phyloP scores from a whole-genome alignment of 768 basidiomycete genomes.

The Tricholoma terreum region DNA sequence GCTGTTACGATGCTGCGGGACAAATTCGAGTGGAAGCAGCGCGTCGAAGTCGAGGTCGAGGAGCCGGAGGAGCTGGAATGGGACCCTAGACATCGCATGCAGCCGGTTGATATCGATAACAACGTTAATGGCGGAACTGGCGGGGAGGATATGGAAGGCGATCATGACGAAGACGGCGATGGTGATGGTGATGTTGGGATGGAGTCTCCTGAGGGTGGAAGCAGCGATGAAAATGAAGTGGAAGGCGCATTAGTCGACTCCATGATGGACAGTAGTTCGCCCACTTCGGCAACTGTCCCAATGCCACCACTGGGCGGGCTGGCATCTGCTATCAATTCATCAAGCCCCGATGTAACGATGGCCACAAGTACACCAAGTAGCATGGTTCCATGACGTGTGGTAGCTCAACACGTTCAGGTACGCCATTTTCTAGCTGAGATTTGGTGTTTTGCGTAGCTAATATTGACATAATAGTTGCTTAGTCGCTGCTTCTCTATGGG shows the following conservation, averaged over 20 bases:
- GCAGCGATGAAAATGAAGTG: constrained; percentile 24
- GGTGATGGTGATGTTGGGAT: constrained; percentile 18
- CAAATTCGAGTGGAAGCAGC: constrained; percentile 78
- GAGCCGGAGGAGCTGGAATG: constrained; percentile 77
- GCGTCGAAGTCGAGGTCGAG: constrained; percentile 76
- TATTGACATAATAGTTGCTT: not conserved
- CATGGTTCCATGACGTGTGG: not conserved
- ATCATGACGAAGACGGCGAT: constrained; percentile 13
- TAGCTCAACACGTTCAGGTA: not conserved
- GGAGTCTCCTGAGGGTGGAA: constrained; percentile 15
- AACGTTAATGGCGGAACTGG: constrained; percentile 20
- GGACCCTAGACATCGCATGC: constrained; percentile 46
- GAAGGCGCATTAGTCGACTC: constrained; percentile 30
- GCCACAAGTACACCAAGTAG: not conserved
- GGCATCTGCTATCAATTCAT: not conserved
- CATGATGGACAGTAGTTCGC: constrained; percentile 19
- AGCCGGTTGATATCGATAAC: constrained; percentile 6
- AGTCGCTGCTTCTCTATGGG: not conserved
- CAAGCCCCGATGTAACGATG: not conserved
- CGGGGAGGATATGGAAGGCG: constrained; percentile 17
- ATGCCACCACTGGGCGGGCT: not conserved
- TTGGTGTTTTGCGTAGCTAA: not conserved
- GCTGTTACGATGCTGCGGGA: constrained; percentile 78
- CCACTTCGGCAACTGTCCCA: constrained; percentile 8
- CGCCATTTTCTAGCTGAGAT: not conserved